A percentile compares a stretch with the other conserved stretches of the same genome.
phyloP scores from a whole-genome alignment of 352 stramenopile genomes.

The Phytophthora niederhauseri region DNA sequence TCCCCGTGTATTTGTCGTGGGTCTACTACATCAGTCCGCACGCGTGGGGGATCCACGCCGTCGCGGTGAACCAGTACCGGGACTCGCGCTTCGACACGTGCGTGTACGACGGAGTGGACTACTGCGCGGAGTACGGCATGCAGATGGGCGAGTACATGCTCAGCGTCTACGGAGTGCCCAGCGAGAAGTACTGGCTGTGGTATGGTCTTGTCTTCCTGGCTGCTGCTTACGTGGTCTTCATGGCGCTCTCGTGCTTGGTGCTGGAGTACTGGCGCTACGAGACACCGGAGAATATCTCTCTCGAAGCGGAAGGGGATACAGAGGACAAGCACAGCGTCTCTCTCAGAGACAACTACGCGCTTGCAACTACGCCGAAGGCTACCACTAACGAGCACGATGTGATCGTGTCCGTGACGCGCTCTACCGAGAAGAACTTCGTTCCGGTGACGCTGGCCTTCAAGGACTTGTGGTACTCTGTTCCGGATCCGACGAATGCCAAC shows the following conservation, averaged over 20 bases:
- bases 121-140: conserved; percentile 41
- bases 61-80: conserved; percentile 49
- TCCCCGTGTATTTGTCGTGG: conserved; percentile 58
- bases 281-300: conserved; percentile 15
- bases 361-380: conserved; percentile 10
- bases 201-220: conserved; percentile 38
- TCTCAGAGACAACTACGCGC: conserved; percentile 12
- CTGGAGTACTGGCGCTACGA: conserved; percentile 47
- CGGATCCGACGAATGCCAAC: conserved; percentile 28
- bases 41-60: conserved; percentile 41
- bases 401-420: conserved; percentile 43
- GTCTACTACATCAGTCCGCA: conserved; percentile 70
- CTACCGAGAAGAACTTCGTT: conserved; percentile 53
- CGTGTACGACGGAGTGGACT: conserved; percentile 39
- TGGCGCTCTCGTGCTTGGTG: conserved; percentile 35
- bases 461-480: conserved; percentile 47
- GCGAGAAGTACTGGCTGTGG: conserved; percentile 43
- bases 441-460: conserved; percentile 48
- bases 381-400: conserved; percentile 1
- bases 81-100: conserved; percentile 34
- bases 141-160: conserved; percentile 42
- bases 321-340: background rate
- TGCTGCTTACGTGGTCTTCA: conserved; percentile 41
- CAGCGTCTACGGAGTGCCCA: conserved; percentile 37
- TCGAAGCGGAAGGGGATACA: background rate